A percentile compares a stretch with the other conserved stretches of the same genome.
phyloP scores from a whole-genome alignment of 2,329 filamentous ascomycete species.

The Plectosphaerella plurivora region DNA sequence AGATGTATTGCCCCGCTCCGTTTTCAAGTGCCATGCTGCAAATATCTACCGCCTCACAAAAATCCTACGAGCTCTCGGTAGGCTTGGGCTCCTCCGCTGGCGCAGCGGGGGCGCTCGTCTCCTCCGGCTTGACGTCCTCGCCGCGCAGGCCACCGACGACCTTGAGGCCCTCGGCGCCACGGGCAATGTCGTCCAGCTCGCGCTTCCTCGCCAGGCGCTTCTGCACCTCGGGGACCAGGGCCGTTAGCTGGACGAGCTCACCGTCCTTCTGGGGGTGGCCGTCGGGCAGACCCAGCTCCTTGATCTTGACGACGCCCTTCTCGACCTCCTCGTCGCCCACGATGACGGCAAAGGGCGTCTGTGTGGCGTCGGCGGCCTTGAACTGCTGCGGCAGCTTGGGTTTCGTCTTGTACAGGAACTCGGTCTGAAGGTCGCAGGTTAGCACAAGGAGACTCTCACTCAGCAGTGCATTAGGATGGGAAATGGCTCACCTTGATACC shows the following conservation, averaged over 20 bases:
- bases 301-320: conserved; percentile 79
- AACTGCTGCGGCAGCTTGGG: conserved; percentile 87
- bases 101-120: conserved; percentile 7
- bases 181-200: conserved; percentile 36
- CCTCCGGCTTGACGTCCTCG: conserved; percentile 25
- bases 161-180: conserved; percentile 37
- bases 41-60: neutral
- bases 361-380: conserved; percentile 77
- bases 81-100: conserved; percentile 11
- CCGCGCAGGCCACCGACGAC: conserved; percentile 43
- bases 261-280: conserved; percentile 90
- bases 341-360: conserved; percentile 82
- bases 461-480: neutral
- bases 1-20: neutral
- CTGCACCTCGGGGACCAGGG: conserved; percentile 62
- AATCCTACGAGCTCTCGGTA: conserved; percentile 4
- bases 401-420: conserved; percentile 87
- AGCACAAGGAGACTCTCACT: neutral
- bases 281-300: conserved; percentile 69
- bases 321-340: conserved; percentile 87
- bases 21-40: neutral
- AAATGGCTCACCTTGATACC: conserved; percentile 64
- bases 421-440: conserved; percentile 45
- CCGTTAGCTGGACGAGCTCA: conserved; percentile 61
- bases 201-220: conserved; percentile 35